Evolutionary conservation across 1,284 basidiomycete genomes (phyloP).

Genomic region (Tremellales sp.): DNA sequence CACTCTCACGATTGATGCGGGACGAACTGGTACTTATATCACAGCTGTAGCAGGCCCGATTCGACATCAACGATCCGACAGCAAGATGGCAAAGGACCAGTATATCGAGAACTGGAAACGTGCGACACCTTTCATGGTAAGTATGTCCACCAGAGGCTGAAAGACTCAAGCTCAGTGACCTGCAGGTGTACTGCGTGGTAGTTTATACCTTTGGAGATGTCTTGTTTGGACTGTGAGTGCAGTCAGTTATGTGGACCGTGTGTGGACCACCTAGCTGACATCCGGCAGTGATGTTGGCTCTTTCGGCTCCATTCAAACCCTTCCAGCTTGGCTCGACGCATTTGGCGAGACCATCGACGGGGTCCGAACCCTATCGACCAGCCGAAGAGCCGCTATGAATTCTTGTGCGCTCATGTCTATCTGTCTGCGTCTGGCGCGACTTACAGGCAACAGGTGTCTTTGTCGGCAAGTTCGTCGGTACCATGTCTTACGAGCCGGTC

Average conservation of each 20-base stretch:
- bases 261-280: background rate
- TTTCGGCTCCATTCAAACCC: conserved; percentile 22
- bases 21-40: too few relatives aligned
- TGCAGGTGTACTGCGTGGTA: conserved; percentile 10
- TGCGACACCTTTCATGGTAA: too few relatives aligned
- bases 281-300: conserved; percentile 12
- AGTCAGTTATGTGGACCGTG: background rate
- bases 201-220: conserved; percentile 16
- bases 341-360: too few relatives aligned
- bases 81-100: too few relatives aligned
- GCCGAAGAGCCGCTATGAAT: conserved; percentile 17
- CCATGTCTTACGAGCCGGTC: conserved; percentile 15
- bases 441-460: conserved; percentile 9
- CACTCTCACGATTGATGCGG: too few relatives aligned
- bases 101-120: too few relatives aligned
- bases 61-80: too few relatives aligned
- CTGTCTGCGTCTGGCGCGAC: background rate
- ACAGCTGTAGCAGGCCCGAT: too few relatives aligned
- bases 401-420: conserved; percentile 5
- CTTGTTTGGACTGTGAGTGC: conserved; percentile 20
- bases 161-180: too few relatives aligned
- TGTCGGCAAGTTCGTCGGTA: conserved; percentile 13
- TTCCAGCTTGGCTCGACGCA: conserved; percentile 15
- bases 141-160: too few relatives aligned
- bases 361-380: conserved; percentile 12